These are phyloP conservation scores for grape (Vitis vinifera) DNA, from an alignment of 164 flowering plant genomes.

Conservation along the genomic window DNA sequence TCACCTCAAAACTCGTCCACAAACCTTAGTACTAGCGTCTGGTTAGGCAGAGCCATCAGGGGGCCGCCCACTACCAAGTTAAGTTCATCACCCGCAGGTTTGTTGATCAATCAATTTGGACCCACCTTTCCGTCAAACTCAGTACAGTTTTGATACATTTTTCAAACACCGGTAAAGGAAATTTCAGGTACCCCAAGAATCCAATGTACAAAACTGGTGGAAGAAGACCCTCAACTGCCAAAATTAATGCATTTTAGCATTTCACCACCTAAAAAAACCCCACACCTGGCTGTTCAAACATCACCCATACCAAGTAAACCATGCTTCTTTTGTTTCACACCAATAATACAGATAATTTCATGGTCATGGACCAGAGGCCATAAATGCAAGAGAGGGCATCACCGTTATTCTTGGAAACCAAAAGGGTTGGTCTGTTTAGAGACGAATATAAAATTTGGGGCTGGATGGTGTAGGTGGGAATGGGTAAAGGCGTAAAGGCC, in stretches of 20 bases:
- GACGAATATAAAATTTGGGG: background rate
- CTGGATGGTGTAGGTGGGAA: constrained; percentile 4
- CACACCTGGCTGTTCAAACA: background rate
- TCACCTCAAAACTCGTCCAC: too few species aligned
- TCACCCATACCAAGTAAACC: background rate
- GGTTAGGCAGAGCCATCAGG: background rate
- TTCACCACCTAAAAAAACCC: background rate
- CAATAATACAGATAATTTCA: constrained; percentile 10
- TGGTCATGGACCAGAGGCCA: constrained; percentile 13
- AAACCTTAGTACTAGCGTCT: too few species aligned
- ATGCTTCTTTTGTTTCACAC: constrained; percentile 13
- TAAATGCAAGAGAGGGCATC: constrained; percentile 11
- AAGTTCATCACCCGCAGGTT: background rate
- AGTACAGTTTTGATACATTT: background rate
- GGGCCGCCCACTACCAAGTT: background rate
- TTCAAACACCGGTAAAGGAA: background rate
- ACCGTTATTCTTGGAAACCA: constrained; percentile 6
- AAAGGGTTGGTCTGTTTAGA: constrained; percentile 17
- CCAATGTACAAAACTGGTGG: constrained; percentile 14
- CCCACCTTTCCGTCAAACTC: constrained; percentile 11
- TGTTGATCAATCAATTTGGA: constrained; percentile 4
- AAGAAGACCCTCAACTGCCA: constrained; percentile 28
- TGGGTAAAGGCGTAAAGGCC: background rate
- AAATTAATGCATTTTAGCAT: constrained; percentile 3
- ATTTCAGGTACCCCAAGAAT: constrained; percentile 2